Base-by-base conservation (phyloP, 768 basidiomycete species). In the Suillus luteus region DNA sequence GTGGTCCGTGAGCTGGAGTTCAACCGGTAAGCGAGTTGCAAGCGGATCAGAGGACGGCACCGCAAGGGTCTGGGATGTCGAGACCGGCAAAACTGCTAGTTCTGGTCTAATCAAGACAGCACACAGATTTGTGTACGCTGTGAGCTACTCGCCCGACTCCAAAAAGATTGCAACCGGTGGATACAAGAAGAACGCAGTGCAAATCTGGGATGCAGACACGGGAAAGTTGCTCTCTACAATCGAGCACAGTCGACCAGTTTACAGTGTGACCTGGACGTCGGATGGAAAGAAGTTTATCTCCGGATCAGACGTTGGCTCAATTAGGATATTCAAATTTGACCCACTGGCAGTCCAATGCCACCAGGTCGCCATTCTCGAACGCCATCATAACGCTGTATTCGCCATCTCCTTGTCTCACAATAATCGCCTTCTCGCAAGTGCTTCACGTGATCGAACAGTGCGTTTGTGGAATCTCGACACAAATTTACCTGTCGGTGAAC, bases 171-270 rank as follows among this genome's bases (percentile, higher is more conserved):
- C 15, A 17, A 58, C 55, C 2, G 38, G 38, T 5, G 55, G 24
- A 58, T 41, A 40, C 38, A 58, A 27, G 33, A 9, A 17, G 24
- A 40, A 58, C 15, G 1, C 38, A 27, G 38, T 40, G 22, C 55
- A 40, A 27, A 27, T 58, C 5, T 58, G 55, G 55, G 38, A 58
- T 2, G 55, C 38, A 1, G 17, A 57, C 15, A 57, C 38, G 27
- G 38, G 55, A 8, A 2, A 37, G 14, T 35, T 55, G 35, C 55
- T 38, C 55, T 57, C 37, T 14, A 57, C 37, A 57, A 57, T 17
- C 22, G 55, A 57, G 24, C 37, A 55, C 22, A 17, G 37, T n/a
- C 37, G 55, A 55, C 55, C 55, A 55, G 55, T 55, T 55, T 55
- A 55, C 22, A 24, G 37, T 40, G 24, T 38, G 15, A 38, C 14